Conservation (phyloP, 2,329 filamentous ascomycete species). For the Dothistroma septosporum region DNA sequence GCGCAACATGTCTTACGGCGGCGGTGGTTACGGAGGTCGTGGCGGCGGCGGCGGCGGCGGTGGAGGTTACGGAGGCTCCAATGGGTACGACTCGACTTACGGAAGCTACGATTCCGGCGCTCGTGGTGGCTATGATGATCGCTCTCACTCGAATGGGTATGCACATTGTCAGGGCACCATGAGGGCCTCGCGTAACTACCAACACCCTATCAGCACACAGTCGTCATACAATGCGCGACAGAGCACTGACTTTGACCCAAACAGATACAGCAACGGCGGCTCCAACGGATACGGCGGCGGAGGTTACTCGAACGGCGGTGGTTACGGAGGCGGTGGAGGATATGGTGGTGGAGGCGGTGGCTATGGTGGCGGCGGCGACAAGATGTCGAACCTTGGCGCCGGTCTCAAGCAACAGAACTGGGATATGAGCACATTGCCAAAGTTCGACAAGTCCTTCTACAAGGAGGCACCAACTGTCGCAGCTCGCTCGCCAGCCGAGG, state of each 20-base stretch:
- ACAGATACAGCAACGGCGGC: conserved; percentile 13
- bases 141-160: conserved; percentile 45
- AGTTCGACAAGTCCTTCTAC: conserved; percentile 99
- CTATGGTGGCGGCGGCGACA: conserved; percentile 73
- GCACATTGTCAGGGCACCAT: conserved; percentile 40
- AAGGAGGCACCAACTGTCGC: conserved; percentile 84
- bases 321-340: conserved; percentile 32
- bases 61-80: conserved; percentile 47
- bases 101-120: conserved; percentile 43
- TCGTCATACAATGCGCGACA: conserved; percentile 7
- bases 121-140: conserved; percentile 37
- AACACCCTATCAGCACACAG: conserved; percentile 5
- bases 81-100: conserved; percentile 34
- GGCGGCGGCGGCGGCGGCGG: conserved; percentile 44
- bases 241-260: conserved; percentile 9
- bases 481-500: conserved; percentile 69
- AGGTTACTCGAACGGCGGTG: conserved; percentile 32
- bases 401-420: conserved; percentile 83
- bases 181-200: conserved; percentile 29
- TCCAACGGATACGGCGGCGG: conserved; percentile 35
- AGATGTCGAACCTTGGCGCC: conserved; percentile 87
- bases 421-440: conserved; percentile 76
- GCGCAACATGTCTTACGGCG: conserved; percentile 66
- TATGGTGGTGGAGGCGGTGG: conserved; percentile 40
- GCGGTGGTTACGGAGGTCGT: conserved; percentile 43